Base-by-base conservation (phyloP, 83 land plant genomes). In the Isoetes engelmannii region DNA sequence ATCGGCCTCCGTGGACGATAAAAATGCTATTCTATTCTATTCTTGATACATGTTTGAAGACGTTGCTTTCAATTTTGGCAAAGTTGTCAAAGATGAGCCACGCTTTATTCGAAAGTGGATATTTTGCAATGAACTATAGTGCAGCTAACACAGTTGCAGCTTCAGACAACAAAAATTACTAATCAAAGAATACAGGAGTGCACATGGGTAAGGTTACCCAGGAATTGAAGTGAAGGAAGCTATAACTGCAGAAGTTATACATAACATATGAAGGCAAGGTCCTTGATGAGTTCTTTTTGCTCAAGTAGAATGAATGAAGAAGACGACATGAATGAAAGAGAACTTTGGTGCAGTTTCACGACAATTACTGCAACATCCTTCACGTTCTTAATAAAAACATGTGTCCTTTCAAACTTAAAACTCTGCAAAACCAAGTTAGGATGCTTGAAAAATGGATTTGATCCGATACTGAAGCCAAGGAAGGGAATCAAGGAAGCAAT, bases 1-100 rank as follows among this genome's bases (percentile, higher is more conserved):
- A n/a, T n/a, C n/a, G n/a, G n/a, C n/a, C n/a, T n/a, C n/a, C n/a
- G n/a, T n/a, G n/a, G n/a, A n/a, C n/a, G n/a, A n/a, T n/a, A n/a
- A n/a, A n/a, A n/a, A n/a, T n/a, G n/a, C 75, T 85, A 61, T 95
- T 96, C 49, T 90, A 77, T 53, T 95, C 88, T 43, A 83, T 93
- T 73, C 82, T 88, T 80, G 85, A 84, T 41, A 88, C 74, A n/a
- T 91, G 86, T 69, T 95, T 95, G 72, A 95, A 95, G 17, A 95
- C 99, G 76, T 84, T 95, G 78, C 99, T 91, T 80, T 95, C 91
- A 37, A 95, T 91, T 82, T 95, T 97, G 13, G 99, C 89, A 81
- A 95, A 95, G 66, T 95, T 95, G 66, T 95, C 91, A 6, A 97
- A 95, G 19, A 95, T 86, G 63, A 95, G 83, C 57, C 90, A 78